Evolutionary conservation across 257 asterid genomes (phyloP).

Genomic region (Przewalskia tangutica): DNA sequence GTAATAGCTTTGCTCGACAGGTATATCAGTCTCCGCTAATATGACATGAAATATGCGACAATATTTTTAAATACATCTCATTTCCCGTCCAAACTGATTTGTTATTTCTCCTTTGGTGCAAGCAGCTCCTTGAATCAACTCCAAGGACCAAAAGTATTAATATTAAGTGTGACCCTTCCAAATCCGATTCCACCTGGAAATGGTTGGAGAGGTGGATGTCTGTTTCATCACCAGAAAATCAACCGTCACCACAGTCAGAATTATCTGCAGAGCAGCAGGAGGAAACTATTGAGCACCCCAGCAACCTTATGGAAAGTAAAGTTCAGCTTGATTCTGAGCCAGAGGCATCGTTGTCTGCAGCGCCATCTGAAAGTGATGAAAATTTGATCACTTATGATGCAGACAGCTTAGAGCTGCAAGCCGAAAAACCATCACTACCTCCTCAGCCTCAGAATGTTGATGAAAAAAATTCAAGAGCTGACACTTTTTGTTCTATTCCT

Average conservation of each 20-base stretch:
- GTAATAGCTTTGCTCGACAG: constrained; percentile 87
- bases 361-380: constrained; percentile 21
- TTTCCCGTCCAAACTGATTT: constrained; percentile 6
- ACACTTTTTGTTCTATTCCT: constrained; percentile 24
- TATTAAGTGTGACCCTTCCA: constrained; percentile 84
- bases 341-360: constrained; percentile 7
- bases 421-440: background rate
- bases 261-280: constrained; percentile 10
- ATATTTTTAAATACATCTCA: background rate
- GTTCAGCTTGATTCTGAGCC: constrained; percentile 9
- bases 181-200: constrained; percentile 81
- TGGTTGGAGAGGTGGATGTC: constrained; percentile 98
- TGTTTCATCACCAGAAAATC: constrained; percentile 41
- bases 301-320: constrained; percentile 8
- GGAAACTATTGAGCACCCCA: constrained; percentile 5
- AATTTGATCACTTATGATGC: constrained; percentile 24
- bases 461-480: constrained; percentile 16
- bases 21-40: constrained; percentile 22
- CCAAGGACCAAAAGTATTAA: constrained; percentile 47
- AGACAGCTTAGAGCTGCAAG: constrained; percentile 16
- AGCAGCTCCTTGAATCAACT: constrained; percentile 90
- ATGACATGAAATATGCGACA: background rate
- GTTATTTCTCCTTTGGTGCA: constrained; percentile 12
- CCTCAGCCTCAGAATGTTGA: constrained; percentile 17
- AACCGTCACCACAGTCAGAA: constrained; percentile 16